Evolutionary conservation across 2,329 filamentous ascomycete genomes (phyloP), one percentile per base, ranked within the genome.

Genomic region (Pestalotiopsis sp.): DNA sequence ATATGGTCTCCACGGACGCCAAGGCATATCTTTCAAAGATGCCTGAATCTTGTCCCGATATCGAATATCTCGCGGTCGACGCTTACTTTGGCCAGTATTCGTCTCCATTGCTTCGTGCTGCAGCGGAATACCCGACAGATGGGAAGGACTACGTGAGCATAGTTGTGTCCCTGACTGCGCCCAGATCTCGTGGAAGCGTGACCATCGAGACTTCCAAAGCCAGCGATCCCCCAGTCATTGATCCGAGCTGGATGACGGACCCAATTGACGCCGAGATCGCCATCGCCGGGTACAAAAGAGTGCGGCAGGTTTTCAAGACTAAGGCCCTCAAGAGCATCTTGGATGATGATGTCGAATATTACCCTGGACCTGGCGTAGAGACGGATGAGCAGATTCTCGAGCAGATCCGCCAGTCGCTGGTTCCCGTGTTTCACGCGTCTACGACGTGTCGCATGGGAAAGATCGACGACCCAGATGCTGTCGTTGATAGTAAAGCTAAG

Each of bases 211-310:
- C 59, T 1, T 56, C 67, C 17, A 59, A 69, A 27, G 66, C 65
- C 5, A 49, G 65, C 5, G 69, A 65, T 23, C 25, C 57, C 6
- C 70, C 72, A 2, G 72, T 82, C 13, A 82, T 86, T 68, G 78
- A 85, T 70, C 82, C 83, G 1, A 83, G 83, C 70, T 87, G 81
- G 79, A 75, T 87, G 1, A 75, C 75, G 2, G 77, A 81, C 11
- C 78, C 80, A 7, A 75, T 78, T 0, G 86, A 88, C 56, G 72
- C 79, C 31, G 81, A 85, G 14, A 73, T 87, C 3, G 82, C 80
- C 3, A 71, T 87, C 12, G 80, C 81, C 0, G 74, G 77, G 0
- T 83, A 82, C 70, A 82, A 79, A 64, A 81, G 86, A 4, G 72
- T 80, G 0, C 82, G 86, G 0, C 72, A 82, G 14, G 73, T 67